Conservation (phyloP, 208 protist species). For the Strigomonas galati region DNA sequence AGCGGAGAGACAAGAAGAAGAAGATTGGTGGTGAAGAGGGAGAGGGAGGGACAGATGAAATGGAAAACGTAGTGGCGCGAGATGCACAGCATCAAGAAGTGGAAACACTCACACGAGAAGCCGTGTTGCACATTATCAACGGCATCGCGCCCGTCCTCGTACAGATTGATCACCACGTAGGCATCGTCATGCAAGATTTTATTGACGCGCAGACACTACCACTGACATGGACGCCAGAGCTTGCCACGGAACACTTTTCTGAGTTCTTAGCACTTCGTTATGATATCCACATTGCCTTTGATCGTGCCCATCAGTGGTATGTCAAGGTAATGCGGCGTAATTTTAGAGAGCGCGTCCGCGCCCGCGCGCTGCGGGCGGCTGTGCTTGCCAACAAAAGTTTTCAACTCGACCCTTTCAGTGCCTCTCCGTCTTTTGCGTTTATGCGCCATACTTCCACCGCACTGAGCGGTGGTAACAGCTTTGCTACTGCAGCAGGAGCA, state of each 20-base stretch:
- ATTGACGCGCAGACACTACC: slow-evolving; percentile 35
- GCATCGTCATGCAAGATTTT: slow-evolving; percentile 43
- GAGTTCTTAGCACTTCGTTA: slow-evolving; percentile 28
- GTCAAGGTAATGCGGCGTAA: slow-evolving; percentile 29
- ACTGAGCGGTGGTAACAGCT: no score
- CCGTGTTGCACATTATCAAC: slow-evolving; percentile 25
- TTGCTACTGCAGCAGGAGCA: no score
- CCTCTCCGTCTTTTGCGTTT: no score
- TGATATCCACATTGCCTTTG: slow-evolving; percentile 31
- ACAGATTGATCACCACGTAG: slow-evolving; percentile 25
- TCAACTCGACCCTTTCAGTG: no score
- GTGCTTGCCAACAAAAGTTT: no score
- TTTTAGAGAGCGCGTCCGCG: slow-evolving; percentile 24
- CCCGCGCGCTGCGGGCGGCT: no score
- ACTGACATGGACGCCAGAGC: slow-evolving; percentile 22
- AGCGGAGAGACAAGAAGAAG: not conserved
- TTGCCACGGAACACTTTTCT: slow-evolving; percentile 36
- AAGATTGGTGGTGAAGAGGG: not conserved
- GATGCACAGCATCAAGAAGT: not conserved
- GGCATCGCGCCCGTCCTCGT: slow-evolving; percentile 21
- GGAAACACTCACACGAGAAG: slow-evolving; percentile 9
- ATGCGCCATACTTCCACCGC: no score
- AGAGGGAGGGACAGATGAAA: not conserved
- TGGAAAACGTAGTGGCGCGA: not conserved
- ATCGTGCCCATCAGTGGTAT: slow-evolving; percentile 25